A percentile compares a stretch with the other conserved stretches of the same genome.
Evolutionary conservation across 2,329 filamentous ascomycete species (phyloP).

Genomic region (Claviceps maximensis): DNA sequence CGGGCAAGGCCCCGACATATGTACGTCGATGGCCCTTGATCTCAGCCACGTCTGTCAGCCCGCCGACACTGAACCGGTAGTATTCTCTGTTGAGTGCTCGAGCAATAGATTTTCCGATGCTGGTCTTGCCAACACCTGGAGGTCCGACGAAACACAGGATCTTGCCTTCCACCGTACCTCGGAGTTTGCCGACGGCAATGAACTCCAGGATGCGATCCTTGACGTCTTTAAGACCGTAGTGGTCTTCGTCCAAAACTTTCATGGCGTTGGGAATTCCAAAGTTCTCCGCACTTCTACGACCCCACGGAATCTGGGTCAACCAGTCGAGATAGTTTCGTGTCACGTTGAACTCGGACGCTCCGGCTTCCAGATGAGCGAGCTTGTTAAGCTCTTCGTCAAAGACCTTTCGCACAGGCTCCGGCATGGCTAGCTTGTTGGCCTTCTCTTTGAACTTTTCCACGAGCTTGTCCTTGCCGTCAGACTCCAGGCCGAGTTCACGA

Average conservation of each 20-base stretch:
- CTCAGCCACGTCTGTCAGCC: conserved; percentile 91
- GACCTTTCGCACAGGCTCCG: conserved; percentile 88
- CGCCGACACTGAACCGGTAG: conserved; percentile 96
- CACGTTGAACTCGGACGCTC: conserved; percentile 96
- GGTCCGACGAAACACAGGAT: conserved; percentile 96
- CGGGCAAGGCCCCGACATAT: conserved; percentile 89
- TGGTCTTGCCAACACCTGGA: conserved; percentile 95
- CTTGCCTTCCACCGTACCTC: conserved; percentile 94
- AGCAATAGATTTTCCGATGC: conserved; percentile 96
- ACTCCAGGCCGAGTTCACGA: conserved; percentile 88
- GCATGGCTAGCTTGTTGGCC: conserved; percentile 87
- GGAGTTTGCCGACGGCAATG: conserved; percentile 92
- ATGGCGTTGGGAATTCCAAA: conserved; percentile 89
- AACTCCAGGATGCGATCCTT: conserved; percentile 98
- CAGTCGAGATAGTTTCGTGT: conserved; percentile 97
- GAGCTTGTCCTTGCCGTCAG: conserved; percentile 94
- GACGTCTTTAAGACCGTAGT: conserved; percentile 93
- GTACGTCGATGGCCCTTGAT: conserved; percentile 96
- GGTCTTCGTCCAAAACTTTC: conserved; percentile 85
- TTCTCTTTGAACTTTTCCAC: conserved; percentile 97
- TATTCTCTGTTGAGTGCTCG: conserved; percentile 90
- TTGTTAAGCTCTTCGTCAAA: conserved; percentile 99
- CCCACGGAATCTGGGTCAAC: conserved; percentile 97
- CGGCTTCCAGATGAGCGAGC: conserved; percentile 84
- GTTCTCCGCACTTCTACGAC: conserved; percentile 87